Base-by-base conservation (phyloP, 1,139 yeast genomes). In the Blastobotrys ciferrii region DNA sequence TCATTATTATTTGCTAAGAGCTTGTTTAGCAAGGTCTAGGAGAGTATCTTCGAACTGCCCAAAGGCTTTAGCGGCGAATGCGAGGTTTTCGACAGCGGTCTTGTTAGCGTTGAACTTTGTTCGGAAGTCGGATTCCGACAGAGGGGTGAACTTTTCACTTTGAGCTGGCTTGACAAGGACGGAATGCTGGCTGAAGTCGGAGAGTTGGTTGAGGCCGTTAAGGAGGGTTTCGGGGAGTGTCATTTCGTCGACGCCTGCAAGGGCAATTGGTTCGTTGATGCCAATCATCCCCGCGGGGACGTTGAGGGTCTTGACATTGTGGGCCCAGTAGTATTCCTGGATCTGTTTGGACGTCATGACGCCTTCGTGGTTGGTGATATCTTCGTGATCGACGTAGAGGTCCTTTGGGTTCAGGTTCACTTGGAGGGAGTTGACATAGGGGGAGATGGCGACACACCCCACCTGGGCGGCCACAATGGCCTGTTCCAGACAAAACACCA, bases 251-350 rank as follows among this genome's bases (percentile, higher is more conserved):
- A 67, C 54, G 32, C 70, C 70, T 30, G 60, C 60, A 19, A 64
- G 48, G 11, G 59, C 64, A 23, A 59, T 37, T 42, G 62, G 54
- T 32, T 61, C 60, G 42, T 56, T 53, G 15, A 52, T 35, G 30
- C 66, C 67, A 25, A 65, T 55, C 54, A 59, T 57, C 3, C 69
- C 70, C 28, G 70, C 70, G 44, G 67, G 58, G 45, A 64, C 57
- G 39, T 55, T 56, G 30, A 48, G 48, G 7, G 70, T 66, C 46
- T 57, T 55, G 54, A 65, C 50, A 13, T 51, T 50, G 48, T 66
- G 52, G 7, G 67, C 61, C n/a, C 60, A 55, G 56, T 65, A 67
- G 49, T 65, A 66, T 48, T 65, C 58, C 53, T 66, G 70, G 42
- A 66, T 54, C 31, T 59, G 53, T n/a, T 54, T 55, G 6, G 67